These are phyloP conservation scores for Mallotus repandus DNA, from an alignment of 441 rosid genomes.

Conservation along the genomic window DNA sequence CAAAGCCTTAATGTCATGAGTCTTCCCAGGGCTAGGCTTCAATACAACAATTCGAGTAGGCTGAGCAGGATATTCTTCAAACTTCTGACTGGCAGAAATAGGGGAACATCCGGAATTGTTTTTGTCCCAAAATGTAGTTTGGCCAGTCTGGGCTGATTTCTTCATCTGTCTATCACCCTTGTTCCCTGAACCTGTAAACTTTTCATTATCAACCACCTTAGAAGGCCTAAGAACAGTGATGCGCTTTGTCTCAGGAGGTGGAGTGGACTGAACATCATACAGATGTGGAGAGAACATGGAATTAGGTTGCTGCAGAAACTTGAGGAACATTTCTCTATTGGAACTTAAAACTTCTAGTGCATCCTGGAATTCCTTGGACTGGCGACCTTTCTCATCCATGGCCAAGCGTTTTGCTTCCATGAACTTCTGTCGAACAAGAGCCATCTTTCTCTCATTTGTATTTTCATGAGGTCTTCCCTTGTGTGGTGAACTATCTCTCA, in stretches of 20 bases:
- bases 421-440: slow-evolving; percentile 83
- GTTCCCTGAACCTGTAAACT: slow-evolving; percentile 39
- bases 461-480: slow-evolving; percentile 46
- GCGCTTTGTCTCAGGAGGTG: slow-evolving; percentile 69
- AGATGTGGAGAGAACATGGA: slow-evolving; percentile 58
- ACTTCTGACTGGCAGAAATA: slow-evolving; percentile 33
- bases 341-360: slow-evolving; percentile 84
- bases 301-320: slow-evolving; percentile 78
- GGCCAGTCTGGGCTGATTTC: slow-evolving; percentile 42
- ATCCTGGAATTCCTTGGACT: slow-evolving; percentile 79
- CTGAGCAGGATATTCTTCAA: slow-evolving; percentile 52
- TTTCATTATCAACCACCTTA: slow-evolving; percentile 57
- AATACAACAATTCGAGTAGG: slow-evolving; percentile 85
- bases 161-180: slow-evolving; percentile 47
- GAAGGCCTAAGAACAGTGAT: slow-evolving; percentile 92
- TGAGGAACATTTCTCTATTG: slow-evolving; percentile 69
- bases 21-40: slow-evolving; percentile 77
- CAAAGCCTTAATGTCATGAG: slow-evolving; percentile 45
- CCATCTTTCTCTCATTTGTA: slow-evolving; percentile 51
- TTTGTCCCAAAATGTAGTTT: slow-evolving; percentile 44
- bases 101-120: slow-evolving; percentile 42
- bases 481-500: slow-evolving; percentile 52
- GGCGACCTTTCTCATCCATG: slow-evolving; percentile 69
- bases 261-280: slow-evolving; percentile 48
- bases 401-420: slow-evolving; percentile 82